Percentiles rank a stretch among this genome's conserved stretches.
Conservation (phyloP, 2,329 filamentous ascomycete species). For the Cladosporium colombiae region DNA sequence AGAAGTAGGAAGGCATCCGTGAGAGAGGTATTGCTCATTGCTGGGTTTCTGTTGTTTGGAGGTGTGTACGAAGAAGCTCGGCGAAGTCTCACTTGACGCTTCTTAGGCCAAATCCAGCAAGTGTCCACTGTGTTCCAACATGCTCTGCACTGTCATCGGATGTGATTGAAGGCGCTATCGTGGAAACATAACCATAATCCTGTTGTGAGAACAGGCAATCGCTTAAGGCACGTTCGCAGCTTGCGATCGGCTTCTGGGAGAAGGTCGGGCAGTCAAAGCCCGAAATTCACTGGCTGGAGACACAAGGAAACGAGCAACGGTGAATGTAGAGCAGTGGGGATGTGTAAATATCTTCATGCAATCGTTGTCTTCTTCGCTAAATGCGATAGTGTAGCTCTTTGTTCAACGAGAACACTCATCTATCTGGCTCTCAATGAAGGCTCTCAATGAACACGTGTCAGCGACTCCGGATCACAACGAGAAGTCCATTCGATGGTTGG, state of each 20-base stretch:
- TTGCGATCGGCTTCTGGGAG: background rate
- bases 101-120: background rate
- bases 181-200: background rate
- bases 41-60: background rate
- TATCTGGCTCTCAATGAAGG: background rate
- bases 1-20: slow-evolving; percentile 55
- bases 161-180: background rate
- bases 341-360: background rate
- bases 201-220: background rate
- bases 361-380: background rate
- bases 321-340: background rate
- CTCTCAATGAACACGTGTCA: background rate
- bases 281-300: background rate
- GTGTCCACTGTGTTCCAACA: background rate
- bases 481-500: no score
- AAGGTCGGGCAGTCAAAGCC: slow-evolving; percentile 1
- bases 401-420: background rate
- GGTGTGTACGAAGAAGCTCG: background rate
- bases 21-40: slow-evolving; percentile 5
- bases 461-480: background rate
- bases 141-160: background rate
- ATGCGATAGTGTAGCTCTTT: no score
- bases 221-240: background rate
- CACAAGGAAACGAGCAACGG: background rate
- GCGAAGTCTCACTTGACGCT: background rate